phyloP scores from a whole-genome alignment of 805 yeast species.

The Schwanniomyces occidentalis region DNA sequence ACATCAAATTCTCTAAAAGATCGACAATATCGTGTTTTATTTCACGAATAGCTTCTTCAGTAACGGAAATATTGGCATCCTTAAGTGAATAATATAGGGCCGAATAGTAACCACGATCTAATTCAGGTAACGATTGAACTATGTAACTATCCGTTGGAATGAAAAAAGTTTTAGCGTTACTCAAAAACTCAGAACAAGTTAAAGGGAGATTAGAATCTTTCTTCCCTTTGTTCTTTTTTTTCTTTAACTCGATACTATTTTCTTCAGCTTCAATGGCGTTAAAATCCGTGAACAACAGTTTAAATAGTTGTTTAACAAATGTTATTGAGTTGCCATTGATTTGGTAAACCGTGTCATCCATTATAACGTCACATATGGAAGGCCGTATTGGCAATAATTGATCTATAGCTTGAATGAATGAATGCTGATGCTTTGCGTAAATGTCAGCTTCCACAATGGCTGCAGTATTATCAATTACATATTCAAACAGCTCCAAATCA shows the following conservation, averaged over 20 bases:
- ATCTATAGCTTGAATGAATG: slow-evolving; percentile 67
- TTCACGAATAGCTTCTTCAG: slow-evolving; percentile 33
- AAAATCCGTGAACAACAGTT: slow-evolving; percentile 15
- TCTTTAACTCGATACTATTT: slow-evolving; percentile 2
- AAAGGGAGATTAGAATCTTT: slow-evolving; percentile 12
- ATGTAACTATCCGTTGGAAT: slow-evolving; percentile 35
- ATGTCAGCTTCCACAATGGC: slow-evolving; percentile 59
- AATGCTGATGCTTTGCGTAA: slow-evolving; percentile 59
- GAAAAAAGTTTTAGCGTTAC: slow-evolving; percentile 27
- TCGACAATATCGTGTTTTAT: slow-evolving; percentile 26
- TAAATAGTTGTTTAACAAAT: slow-evolving; percentile 28
- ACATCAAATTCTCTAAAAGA: slow-evolving; percentile 26
- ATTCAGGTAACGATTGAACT: slow-evolving; percentile 22
- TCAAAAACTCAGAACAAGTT: slow-evolving; percentile 29
- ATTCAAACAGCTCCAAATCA: slow-evolving; percentile 24
- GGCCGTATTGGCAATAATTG: slow-evolving; percentile 38
- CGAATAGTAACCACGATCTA: slow-evolving; percentile 29
- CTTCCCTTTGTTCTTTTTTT: slow-evolving; percentile 10
- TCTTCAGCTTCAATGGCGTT: neutral
- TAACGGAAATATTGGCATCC: slow-evolving; percentile 16
- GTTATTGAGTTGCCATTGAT: slow-evolving; percentile 23
- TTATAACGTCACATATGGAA: slow-evolving; percentile 35
- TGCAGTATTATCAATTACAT: slow-evolving; percentile 43
- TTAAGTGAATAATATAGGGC: slow-evolving; percentile 20
- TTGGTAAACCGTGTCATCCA: slow-evolving; percentile 26